Conservation (phyloP, 179 eudicot species). For the Vitellaria paradoxa region DNA sequence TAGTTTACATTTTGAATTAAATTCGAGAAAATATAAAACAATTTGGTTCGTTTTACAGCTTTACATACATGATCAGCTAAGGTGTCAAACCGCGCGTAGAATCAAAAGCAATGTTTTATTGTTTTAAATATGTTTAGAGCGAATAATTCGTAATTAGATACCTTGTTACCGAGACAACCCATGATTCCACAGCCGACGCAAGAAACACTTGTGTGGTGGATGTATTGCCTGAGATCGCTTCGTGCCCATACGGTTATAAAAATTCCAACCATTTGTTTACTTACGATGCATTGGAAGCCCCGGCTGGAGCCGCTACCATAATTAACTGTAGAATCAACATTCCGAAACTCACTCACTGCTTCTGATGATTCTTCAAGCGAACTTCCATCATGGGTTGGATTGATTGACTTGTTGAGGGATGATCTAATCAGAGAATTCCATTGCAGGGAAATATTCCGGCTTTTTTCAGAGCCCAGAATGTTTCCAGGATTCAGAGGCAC, state of each 20-base stretch:
- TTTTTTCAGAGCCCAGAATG: slow-evolving; percentile 18
- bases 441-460: slow-evolving; percentile 4
- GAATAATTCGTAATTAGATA: neutral
- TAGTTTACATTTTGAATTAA: too few relatives aligned
- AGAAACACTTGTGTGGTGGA: slow-evolving; percentile 30
- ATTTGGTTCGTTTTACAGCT: too few relatives aligned
- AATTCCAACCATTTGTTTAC: slow-evolving; percentile 44
- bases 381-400: neutral
- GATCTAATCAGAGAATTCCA: slow-evolving; percentile 21
- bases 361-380: neutral
- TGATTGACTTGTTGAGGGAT: slow-evolving; percentile 16
- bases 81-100: too few relatives aligned
- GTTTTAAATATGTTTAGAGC: neutral
- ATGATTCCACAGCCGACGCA: slow-evolving; percentile 45
- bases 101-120: too few relatives aligned
- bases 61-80: too few relatives aligned
- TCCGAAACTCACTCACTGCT: neutral
- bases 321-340: neutral
- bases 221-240: slow-evolving; percentile 17
- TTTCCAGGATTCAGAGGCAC: slow-evolving; percentile 21
- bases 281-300: slow-evolving; percentile 26
- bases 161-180: slow-evolving; percentile 45
- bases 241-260: slow-evolving; percentile 36
- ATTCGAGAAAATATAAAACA: too few relatives aligned
- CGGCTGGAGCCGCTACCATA: neutral